Evolutionary conservation across 352 stramenopile species (phyloP).

Genomic region (Phytophthora constricta): DNA sequence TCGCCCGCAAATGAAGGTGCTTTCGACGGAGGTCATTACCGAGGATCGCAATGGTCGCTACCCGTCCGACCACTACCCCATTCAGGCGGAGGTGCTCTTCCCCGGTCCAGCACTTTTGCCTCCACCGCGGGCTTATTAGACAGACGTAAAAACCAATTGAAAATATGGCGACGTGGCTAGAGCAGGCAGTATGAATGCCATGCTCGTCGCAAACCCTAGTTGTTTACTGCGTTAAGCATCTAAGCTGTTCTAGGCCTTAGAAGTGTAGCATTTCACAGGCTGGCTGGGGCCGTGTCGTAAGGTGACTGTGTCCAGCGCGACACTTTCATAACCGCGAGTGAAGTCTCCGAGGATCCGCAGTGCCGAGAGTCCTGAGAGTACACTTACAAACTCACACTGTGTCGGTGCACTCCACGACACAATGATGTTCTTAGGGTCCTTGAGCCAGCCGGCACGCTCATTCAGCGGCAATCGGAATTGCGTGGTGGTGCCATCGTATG

Average conservation of each 20-base stretch:
- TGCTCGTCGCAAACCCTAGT: constrained; percentile 16
- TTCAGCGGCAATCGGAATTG: constrained; percentile 84
- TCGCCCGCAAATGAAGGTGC: constrained; percentile 75
- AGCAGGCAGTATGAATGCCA: constrained; percentile 5
- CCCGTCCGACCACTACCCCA: constrained; percentile 89
- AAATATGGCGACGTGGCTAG: constrained; percentile 25
- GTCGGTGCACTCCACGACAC: constrained; percentile 66
- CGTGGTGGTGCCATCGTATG: constrained; percentile 83
- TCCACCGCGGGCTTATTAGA: constrained; percentile 40
- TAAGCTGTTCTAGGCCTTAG: constrained; percentile 22
- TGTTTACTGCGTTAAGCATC: constrained; percentile 29
- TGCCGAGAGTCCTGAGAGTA: constrained; percentile 85
- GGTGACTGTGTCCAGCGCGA: constrained; percentile 88
- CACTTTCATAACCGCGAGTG: constrained; percentile 89
- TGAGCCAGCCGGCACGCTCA: constrained; percentile 88
- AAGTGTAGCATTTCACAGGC: constrained; percentile 41
- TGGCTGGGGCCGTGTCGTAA: constrained; percentile 64
- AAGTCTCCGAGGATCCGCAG: constrained; percentile 93
- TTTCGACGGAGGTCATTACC: constrained; percentile 84
- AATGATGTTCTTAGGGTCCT: constrained; percentile 92
- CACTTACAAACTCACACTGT: constrained; percentile 89
- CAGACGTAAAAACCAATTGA: constrained; percentile 30
- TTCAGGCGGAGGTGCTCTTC: constrained; percentile 83
- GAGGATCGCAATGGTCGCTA: constrained; percentile 83
- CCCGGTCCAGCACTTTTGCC: constrained; percentile 63